Base-by-base conservation (phyloP, 2,329 filamentous ascomycete genomes). In the Lachnellula cervina region DNA sequence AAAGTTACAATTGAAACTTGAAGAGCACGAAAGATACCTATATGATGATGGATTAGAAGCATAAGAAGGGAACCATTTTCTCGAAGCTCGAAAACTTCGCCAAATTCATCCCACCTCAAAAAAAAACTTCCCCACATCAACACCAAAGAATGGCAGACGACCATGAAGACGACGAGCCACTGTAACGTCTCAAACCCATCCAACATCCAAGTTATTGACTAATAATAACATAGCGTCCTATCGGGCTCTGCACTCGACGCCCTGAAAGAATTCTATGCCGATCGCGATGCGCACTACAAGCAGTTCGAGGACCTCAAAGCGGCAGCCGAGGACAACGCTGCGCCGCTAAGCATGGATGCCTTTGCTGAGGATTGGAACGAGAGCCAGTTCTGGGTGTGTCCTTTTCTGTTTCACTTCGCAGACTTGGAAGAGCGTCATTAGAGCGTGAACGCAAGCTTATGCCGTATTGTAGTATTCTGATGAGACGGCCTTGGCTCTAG, bases 301-400 rank as follows among this genome's bases (percentile, higher is more conserved):
- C 79, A 81, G 50, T 90, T 93, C 62, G 83, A 88, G 69, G 79
- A 83, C 59, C 75, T 93, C 51, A 84, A 84, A 71, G 73, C 75
- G 11, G 75, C 78, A 37, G 82, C 84, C 1, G 85, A 88, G 66
- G 74, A 79, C 47, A 76, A 79, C 14, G 76, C 77, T 58, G 50
- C 48, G 6, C 51, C 56, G 49, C 71, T 82, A 35, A 79, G 73
- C 42, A 93, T 93, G 81, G 82, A 88, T 32, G 75, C 80, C 1
- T 94, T 93, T 65, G 77, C 78, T 1, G 89, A 93, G 71, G 86
- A 93, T 70, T 94, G 89, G 89, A 89, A 92, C 67, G 81, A 87
- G 66, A 87, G 82, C 59, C 89, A 93, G 72, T 94, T 94, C 67
- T 94, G 89, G 89, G 85, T 89, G 76, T 40, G 77, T 68, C 21